A percentile compares a stretch with the other conserved stretches of the same genome.
phyloP scores from a whole-genome alignment of 148 eudicot species.

The Heliosperma pusillum region DNA sequence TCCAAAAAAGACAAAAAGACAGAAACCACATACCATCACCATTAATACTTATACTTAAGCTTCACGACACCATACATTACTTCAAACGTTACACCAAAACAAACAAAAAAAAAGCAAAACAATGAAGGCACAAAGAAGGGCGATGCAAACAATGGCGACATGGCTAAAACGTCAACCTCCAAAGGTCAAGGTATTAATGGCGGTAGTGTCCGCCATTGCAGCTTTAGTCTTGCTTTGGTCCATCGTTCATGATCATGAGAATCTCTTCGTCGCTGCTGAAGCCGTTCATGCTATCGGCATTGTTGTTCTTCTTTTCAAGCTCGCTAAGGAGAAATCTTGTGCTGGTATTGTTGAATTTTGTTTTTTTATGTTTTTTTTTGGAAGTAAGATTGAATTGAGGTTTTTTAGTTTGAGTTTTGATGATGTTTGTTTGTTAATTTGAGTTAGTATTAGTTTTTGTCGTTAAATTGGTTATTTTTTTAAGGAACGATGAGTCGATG shows the following conservation, averaged over 20 bases:
- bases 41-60: no score
- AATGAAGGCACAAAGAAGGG: conserved; percentile 64
- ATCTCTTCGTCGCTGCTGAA: conserved; percentile 85
- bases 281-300: conserved; percentile 84
- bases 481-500: no score
- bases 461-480: no score
- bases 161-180: conserved; percentile 87
- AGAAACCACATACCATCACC: no score
- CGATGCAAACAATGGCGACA: conserved; percentile 54
- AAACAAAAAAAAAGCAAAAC: no score
- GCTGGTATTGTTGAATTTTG: conserved; percentile 45
- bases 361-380: background rate
- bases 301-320: conserved; percentile 74
- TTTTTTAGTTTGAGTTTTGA: no score
- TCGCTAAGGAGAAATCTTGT: conserved; percentile 82
- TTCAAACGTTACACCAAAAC: no score
- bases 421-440: no score
- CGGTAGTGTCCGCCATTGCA: conserved; percentile 70
- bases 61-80: no score
- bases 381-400: no score
- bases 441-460: no score
- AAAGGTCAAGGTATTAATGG: conserved; percentile 84
- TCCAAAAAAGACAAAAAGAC: no score
- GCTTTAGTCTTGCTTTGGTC: conserved; percentile 58
- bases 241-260: conserved; percentile 82